A percentile compares a stretch with the other conserved stretches of the same genome.
These are phyloP conservation scores for Hanseniaspora thailandica DNA, from an alignment of 805 yeast genomes.

Conservation along the genomic window DNA sequence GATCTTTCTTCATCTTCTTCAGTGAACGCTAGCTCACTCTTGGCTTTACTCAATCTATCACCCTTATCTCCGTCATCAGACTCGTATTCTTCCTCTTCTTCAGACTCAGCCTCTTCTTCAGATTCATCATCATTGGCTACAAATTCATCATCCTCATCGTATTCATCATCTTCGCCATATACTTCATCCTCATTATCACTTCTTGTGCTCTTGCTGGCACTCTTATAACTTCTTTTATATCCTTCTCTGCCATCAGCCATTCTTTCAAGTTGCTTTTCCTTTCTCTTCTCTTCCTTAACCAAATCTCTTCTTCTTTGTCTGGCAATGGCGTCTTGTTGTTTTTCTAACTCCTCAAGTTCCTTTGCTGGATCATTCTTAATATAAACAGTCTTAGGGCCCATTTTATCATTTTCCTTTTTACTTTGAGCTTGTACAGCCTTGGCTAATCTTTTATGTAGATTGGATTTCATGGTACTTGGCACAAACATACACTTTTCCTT, in stretches of 20 bases:
- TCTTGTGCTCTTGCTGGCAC: slow-evolving; percentile 4
- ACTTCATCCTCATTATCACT: slow-evolving; percentile 28
- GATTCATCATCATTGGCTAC: slow-evolving; percentile 24
- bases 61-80: slow-evolving; percentile 30
- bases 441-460: slow-evolving; percentile 70
- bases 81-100: slow-evolving; percentile 41
- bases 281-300: slow-evolving; percentile 41
- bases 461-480: slow-evolving; percentile 83
- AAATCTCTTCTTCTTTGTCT: slow-evolving; percentile 56
- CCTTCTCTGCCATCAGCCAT: slow-evolving; percentile 28
- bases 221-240: slow-evolving; percentile 16
- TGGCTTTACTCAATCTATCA: slow-evolving; percentile 24
- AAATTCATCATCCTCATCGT: slow-evolving; percentile 22
- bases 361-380: slow-evolving; percentile 54
- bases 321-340: slow-evolving; percentile 49
- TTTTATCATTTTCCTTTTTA: slow-evolving; percentile 25
- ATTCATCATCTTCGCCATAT: slow-evolving; percentile 30
- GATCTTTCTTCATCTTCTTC: slow-evolving; percentile 22
- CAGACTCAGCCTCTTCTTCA: slow-evolving; percentile 35
- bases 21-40: slow-evolving; percentile 18
- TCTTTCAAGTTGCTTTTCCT: slow-evolving; percentile 44
- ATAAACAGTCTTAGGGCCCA: slow-evolving; percentile 32
- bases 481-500: slow-evolving; percentile 58
- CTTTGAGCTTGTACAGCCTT: slow-evolving; percentile 41
- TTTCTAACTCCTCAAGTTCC: slow-evolving; percentile 56